phyloP scores from a whole-genome alignment of 2,329 filamentous ascomycete genomes.

The Endocalyx cinctus region DNA sequence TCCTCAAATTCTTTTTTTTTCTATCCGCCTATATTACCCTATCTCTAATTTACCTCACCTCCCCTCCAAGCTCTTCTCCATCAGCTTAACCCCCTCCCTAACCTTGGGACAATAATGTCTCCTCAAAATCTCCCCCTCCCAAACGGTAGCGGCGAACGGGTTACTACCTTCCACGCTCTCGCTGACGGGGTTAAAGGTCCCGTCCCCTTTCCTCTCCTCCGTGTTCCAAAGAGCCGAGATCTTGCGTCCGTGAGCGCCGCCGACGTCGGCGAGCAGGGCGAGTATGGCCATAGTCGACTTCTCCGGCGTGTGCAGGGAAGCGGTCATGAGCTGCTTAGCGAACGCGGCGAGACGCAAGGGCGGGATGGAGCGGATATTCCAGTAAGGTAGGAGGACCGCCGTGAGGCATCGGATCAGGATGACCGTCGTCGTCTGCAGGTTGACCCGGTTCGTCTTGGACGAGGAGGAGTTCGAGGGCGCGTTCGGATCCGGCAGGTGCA shows the following conservation, averaged over 20 bases:
- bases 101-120: constrained; percentile 85
- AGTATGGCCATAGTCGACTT: constrained; percentile 80
- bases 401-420: constrained; percentile 84
- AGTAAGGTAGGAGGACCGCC: constrained; percentile 71
- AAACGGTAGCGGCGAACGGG: constrained; percentile 83
- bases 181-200: constrained; percentile 71
- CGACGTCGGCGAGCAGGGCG: constrained; percentile 71
- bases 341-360: constrained; percentile 87
- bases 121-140: constrained; percentile 86
- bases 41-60: constrained; percentile 2
- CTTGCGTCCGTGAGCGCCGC: constrained; percentile 76
- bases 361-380: constrained; percentile 69
- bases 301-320: constrained; percentile 81
- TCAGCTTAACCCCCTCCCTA: constrained; percentile 63
- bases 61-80: constrained; percentile 60
- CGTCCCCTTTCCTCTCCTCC: constrained; percentile 88
- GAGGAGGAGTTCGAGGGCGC: constrained; percentile 34
- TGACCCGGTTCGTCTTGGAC: constrained; percentile 65
- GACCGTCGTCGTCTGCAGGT: constrained; percentile 91
- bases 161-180: constrained; percentile 80
- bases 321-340: constrained; percentile 81
- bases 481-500: constrained; percentile 65
- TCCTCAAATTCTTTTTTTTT: not conserved
- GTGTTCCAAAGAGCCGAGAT: constrained; percentile 87
- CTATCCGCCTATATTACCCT: not conserved